Percentiles rank a stretch among this genome's conserved stretches.
Evolutionary conservation across 306 rosid genomes (phyloP).

Genomic region (Sechiopsis laciniata): DNA sequence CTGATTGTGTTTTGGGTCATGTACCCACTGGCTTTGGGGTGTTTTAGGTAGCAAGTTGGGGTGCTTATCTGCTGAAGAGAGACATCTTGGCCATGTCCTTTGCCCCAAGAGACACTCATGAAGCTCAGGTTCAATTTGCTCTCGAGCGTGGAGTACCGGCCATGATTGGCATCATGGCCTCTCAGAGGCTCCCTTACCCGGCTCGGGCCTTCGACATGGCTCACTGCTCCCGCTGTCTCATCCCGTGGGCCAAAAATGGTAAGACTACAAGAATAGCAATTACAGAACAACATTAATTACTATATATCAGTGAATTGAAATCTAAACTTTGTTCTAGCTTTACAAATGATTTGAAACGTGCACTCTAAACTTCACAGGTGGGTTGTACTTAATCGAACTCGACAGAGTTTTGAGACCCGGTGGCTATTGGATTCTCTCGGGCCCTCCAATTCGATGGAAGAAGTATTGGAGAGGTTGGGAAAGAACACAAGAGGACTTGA

Average conservation of each 20-base stretch:
- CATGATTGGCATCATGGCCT: constrained; percentile 84
- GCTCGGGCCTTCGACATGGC: constrained; percentile 98
- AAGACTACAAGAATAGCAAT: constrained; percentile 12
- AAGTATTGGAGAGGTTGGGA: constrained; percentile 91
- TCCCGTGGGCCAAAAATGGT: constrained; percentile 70
- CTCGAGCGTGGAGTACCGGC: constrained; percentile 98
- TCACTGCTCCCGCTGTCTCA: constrained; percentile 93
- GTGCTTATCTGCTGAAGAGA: constrained; percentile 78
- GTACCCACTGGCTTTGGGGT: constrained; percentile 13
- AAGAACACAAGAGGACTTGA: constrained; percentile 73
- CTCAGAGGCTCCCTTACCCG: constrained; percentile 83
- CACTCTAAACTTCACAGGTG: constrained; percentile 41
- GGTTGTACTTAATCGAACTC: constrained; percentile 77
- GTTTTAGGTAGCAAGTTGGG: constrained; percentile 94
- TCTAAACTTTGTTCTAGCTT: not conserved
- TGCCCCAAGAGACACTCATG: constrained; percentile 96
- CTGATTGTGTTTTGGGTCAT: constrained; percentile 17
- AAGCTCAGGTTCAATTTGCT: constrained; percentile 93
- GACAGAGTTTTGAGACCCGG: constrained; percentile 93
- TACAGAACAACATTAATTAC: too few relatives aligned
- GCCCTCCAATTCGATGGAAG: constrained; percentile 90
- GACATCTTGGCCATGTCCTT: constrained; percentile 80
- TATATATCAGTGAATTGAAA: too few relatives aligned
- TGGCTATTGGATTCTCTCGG: constrained; percentile 95
- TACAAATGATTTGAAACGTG: not conserved